Base-by-base conservation (phyloP, 1,284 basidiomycete species). In the Abortiporus biennis region DNA sequence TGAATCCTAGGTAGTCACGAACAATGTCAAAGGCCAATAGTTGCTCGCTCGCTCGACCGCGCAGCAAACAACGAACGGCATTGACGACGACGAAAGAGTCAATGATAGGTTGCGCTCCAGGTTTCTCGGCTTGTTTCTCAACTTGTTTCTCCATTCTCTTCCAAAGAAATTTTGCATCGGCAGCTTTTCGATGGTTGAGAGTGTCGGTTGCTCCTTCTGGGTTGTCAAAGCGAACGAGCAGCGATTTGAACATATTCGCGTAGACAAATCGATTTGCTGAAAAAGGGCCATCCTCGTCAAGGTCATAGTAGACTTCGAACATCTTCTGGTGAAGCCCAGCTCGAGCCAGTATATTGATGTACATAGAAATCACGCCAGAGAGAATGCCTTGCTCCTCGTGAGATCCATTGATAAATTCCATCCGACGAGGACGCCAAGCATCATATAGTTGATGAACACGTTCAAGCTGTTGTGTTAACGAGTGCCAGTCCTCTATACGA, bases 81-180 rank as follows among this genome's bases (percentile, higher is more conserved):
- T 71, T 57, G 6, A 68, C 56, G 32, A 82, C 65, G 35, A 77
- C 56, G 42, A 70, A 64, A 2, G 71, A 65, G 53, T 86, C 81
- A 15, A 82, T 54, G 29, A 62, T 47, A 2, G 68, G 59, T 6
- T 13, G 15, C 5, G 23, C 27, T n/a, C 17, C 32, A 3, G 15
- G 6, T 29, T 29, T 29, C 9, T 9, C n/a, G 27, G 8, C n/a
- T 31, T 54, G 52, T 47, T 64, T 71, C 47, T 71, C 68, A 21
- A 68, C 59, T 9, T 67, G 61, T 49, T 76, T 82, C 46, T 72
- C 52, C 56, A 82, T 67, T 51, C 78, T 72, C 8, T 62, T 66
- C 86, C 85, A 89, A 17, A 89, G 56, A 17, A 83, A 65, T 52
- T 73, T 79, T 6, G 80, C 83, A 47, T 85, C 80, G 16, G 70